Base-by-base conservation (phyloP, 345 rosid genomes). In the Barbarea vulgaris region DNA sequence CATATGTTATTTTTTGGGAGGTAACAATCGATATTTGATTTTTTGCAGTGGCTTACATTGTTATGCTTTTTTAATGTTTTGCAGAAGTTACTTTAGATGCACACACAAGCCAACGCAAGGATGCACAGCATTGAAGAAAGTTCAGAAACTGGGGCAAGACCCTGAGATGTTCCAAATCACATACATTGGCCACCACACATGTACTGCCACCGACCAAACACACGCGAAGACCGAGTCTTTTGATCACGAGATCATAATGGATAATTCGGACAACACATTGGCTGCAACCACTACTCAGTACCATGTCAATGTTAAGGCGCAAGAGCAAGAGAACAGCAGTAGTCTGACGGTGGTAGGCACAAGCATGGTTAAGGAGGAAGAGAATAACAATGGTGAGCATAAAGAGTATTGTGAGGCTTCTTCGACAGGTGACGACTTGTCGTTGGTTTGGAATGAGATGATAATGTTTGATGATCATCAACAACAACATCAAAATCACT, bases 51-150 rank as follows among this genome's bases (percentile, higher is more conserved):
- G 46, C n/a, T 69, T 75, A 75, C 68, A 68, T 60, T 47, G 13
- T 30, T 68, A 44, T 42, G 46, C 11, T 51, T 61, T 74, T 60
- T 27, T n/a, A 5, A 48, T 69, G 62, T 70, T 77, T 6, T 48
- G 25, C 88, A 93, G 98, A 88, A 88, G 87, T 59, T 93, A 93
- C 87, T 93, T 81, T 28, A 84, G 98, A 73, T 93, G 97, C 87
- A 87, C 89, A 3, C 86, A 84, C 72, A 94, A 94, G 87, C 61
- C 81, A 57, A 91, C 85, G 36, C 87, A 78, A 54, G 90, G 84
- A 6, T 93, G 98, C 77, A 77, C 63, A 46, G 98, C 97, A 17
- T 77, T 78, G 6, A 91, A 88, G 69, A 93, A 86, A 39, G 97
- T 91, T 30, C 98, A 93, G 31, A 83, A 51, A 80, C 71, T 33